Conservation (phyloP, 139 green algal species). For the Chlorella sorokiniana region DNA sequence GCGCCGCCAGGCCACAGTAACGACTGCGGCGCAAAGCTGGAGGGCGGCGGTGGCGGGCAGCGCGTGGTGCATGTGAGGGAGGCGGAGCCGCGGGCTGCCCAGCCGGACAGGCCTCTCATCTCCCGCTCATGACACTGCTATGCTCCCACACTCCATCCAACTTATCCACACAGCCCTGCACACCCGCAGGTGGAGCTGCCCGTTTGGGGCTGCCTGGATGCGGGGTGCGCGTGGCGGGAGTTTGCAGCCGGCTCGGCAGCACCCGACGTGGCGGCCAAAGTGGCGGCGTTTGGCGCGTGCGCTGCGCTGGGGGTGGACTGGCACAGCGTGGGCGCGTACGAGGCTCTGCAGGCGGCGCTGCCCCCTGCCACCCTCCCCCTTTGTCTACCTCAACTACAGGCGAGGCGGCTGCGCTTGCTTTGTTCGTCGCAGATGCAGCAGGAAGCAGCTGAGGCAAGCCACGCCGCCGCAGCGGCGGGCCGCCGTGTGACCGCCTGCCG, state of each 20-base stretch:
- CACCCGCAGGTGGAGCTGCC: constrained; percentile 55
- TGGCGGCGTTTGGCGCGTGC: constrained; percentile 48
- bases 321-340: constrained; percentile 48
- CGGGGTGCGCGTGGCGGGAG: constrained; percentile 47
- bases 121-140: not conserved
- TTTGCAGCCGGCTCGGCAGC: constrained; percentile 43
- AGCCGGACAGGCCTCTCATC: not conserved
- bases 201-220: constrained; percentile 65
- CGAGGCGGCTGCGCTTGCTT: not conserved
- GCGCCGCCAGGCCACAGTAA: constrained; percentile 24
- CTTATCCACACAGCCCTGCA: not conserved
- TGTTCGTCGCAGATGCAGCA: not conserved
- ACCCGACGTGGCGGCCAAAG: constrained; percentile 1
- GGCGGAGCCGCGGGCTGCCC: not conserved
- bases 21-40: not conserved
- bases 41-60: not conserved
- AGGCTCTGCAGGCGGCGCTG: constrained; percentile 27
- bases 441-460: not conserved
- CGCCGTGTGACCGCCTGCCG: no score
- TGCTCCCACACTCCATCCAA: not conserved
- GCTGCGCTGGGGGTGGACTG: constrained; percentile 73
- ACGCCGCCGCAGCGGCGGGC: no score
- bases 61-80: constrained; percentile 18
- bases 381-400: constrained; percentile 63
- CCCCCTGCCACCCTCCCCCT: constrained; percentile 33